A percentile compares a stretch with the other conserved stretches of the same genome.
Evolutionary conservation across 495 filamentous ascomycete species (phyloP).

Genomic region (Neurospora sublineolata): DNA sequence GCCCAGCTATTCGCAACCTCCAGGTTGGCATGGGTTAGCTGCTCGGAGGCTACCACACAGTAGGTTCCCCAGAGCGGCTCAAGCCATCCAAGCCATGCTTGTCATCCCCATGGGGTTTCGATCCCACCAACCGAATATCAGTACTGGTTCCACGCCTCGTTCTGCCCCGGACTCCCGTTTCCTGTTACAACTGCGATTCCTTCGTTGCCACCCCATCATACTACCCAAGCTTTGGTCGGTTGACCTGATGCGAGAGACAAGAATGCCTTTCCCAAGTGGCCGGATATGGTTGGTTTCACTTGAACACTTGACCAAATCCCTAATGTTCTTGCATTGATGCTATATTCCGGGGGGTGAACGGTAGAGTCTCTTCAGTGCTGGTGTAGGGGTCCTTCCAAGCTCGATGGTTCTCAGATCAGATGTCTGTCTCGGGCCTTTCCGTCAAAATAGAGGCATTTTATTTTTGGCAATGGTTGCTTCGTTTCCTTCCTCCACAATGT

Average conservation of each 20-base stretch:
- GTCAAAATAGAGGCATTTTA: not conserved
- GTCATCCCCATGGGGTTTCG: not conserved
- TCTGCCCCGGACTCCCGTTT: not conserved
- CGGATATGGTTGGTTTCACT: not conserved
- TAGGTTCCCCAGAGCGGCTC: not conserved
- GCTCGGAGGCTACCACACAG: not conserved
- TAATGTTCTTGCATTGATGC: not conserved
- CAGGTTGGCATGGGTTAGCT: not conserved
- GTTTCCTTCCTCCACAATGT: not conserved
- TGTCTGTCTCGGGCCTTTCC: not conserved
- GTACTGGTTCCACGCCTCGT: not conserved
- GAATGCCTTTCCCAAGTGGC: not conserved
- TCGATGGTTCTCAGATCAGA: not conserved
- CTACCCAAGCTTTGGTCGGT: not conserved
- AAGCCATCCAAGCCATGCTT: not conserved
- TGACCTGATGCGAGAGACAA: not conserved
- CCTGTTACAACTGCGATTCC: not conserved
- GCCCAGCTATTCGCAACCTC: not conserved
- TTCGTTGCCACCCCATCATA: not conserved
- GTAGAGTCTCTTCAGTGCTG: not conserved
- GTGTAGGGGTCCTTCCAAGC: no score
- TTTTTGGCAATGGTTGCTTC: not conserved
- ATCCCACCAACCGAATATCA: not conserved
- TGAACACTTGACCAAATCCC: not conserved
- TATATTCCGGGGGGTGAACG: not conserved